phyloP scores from a whole-genome alignment of 2,329 filamentous ascomycete species.

The Dryadomyces sulphureus region DNA sequence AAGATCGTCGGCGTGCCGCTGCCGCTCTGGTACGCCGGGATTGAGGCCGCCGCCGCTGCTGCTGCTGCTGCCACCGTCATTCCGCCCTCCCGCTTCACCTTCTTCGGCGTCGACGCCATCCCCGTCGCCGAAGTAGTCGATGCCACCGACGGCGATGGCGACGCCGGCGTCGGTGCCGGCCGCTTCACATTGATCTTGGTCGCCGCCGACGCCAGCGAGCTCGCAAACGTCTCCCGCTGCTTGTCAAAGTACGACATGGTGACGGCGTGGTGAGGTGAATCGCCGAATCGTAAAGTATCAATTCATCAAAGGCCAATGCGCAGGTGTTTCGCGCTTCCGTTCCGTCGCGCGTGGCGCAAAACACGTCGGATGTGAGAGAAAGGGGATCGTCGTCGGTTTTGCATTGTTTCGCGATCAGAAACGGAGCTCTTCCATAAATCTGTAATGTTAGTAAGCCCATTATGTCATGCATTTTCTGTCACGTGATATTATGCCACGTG shows the following conservation, averaged over 20 bases:
- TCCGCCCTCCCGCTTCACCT: slow-evolving; percentile 40
- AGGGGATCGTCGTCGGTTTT: too few relatives aligned
- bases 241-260: slow-evolving; percentile 46
- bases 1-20: slow-evolving; percentile 36
- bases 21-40: background rate
- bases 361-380: too few relatives aligned
- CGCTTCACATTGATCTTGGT: slow-evolving; percentile 42
- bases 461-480: too few relatives aligned
- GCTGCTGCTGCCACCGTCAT: slow-evolving; percentile 11
- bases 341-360: too few relatives aligned
- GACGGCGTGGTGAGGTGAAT: too few relatives aligned
- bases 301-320: too few relatives aligned
- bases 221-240: slow-evolving; percentile 47
- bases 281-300: too few relatives aligned
- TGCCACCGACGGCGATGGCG: slow-evolving; percentile 43
- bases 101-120: slow-evolving; percentile 48
- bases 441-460: too few relatives aligned
- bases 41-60: background rate
- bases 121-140: slow-evolving; percentile 33
- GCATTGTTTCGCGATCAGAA: too few relatives aligned
- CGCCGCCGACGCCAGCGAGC: slow-evolving; percentile 47
- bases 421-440: too few relatives aligned
- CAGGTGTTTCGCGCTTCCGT: too few relatives aligned
- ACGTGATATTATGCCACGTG: too few relatives aligned
- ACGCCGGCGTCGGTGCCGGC: slow-evolving; percentile 35